phyloP scores from a whole-genome alignment of 257 asterid species.

The Striga asiatica region DNA sequence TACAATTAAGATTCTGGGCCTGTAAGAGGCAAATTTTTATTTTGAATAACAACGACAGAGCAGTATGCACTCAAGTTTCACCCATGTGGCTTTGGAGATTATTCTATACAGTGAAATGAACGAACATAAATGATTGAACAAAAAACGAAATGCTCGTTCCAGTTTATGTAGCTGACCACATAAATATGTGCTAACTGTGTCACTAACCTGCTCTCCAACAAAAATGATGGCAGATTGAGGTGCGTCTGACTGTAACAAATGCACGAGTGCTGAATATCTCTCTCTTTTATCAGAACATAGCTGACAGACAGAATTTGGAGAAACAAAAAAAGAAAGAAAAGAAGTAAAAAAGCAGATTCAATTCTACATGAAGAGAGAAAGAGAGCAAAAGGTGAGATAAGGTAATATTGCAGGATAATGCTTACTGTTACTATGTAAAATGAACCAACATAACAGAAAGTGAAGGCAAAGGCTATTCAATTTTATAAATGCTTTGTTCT shows the following conservation, averaged over 20 bases:
- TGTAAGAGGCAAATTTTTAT: too few species aligned
- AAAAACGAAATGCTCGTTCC: too few species aligned
- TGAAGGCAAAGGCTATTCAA: background rate
- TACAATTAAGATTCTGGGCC: too few species aligned
- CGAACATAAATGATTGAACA: too few species aligned
- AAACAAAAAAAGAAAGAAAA: background rate
- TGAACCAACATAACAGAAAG: background rate
- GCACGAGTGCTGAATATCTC: slow-evolving; percentile 47
- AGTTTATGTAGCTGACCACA: too few species aligned
- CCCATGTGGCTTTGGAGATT: too few species aligned
- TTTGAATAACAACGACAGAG: too few species aligned
- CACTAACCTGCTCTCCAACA: slow-evolving; percentile 80
- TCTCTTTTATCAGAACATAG: slow-evolving; percentile 59
- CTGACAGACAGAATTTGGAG: too few species aligned
- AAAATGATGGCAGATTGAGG: slow-evolving; percentile 88
- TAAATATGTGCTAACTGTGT: slow-evolving; percentile 15
- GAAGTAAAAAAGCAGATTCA: too few species aligned
- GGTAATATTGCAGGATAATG: background rate
- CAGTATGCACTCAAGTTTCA: too few species aligned
- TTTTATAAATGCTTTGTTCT: slow-evolving; percentile 1
- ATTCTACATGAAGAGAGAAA: background rate
- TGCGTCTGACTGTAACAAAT: slow-evolving; percentile 49
- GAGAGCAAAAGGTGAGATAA: background rate
- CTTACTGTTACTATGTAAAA: background rate
- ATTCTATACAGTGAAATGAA: too few species aligned